A percentile compares a stretch with the other conserved stretches of the same genome.
Conservation (phyloP, 345 rosid genomes). For the Camelina hispida region DNA sequence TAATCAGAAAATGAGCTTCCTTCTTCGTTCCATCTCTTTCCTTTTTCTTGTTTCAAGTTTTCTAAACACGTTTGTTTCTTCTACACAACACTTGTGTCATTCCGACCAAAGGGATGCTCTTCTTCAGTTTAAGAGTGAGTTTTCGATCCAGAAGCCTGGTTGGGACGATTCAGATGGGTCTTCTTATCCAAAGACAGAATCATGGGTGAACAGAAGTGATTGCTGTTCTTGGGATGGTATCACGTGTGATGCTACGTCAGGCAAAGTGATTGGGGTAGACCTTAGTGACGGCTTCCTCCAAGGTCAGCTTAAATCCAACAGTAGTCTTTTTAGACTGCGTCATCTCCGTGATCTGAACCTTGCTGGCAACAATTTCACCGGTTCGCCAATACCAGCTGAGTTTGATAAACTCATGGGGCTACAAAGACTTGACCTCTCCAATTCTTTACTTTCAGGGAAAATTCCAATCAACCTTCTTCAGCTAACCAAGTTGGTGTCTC, state of each 20-base stretch:
- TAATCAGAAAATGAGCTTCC: too few relatives aligned
- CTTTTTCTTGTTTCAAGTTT: too few relatives aligned
- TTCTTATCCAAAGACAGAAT: neutral
- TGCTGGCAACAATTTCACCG: conserved; percentile 33
- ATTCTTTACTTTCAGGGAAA: neutral
- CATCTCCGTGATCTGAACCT: conserved; percentile 39
- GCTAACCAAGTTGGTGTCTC: neutral
- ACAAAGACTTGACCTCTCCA: conserved; percentile 7
- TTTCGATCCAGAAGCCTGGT: too few relatives aligned
- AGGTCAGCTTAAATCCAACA: neutral
- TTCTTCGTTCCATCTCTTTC: too few relatives aligned
- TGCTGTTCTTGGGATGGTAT: conserved; percentile 35
- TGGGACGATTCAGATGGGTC: neutral
- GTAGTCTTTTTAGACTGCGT: conserved; percentile 4
- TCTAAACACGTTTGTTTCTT: too few relatives aligned
- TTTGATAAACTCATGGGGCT: neutral
- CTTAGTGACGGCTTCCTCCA: neutral
- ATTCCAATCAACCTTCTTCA: neutral
- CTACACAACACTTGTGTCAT: too few relatives aligned
- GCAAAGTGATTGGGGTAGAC: conserved; percentile 8
- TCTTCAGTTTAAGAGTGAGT: too few relatives aligned
- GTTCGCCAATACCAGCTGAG: neutral
- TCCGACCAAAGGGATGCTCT: too few relatives aligned
- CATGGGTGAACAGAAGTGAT: conserved; percentile 13
- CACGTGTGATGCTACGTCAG: conserved; percentile 2